These are phyloP conservation scores for Coemansia sp. DNA, from an alignment of 192 early-diverging fungal species.

Conservation along the genomic window DNA sequence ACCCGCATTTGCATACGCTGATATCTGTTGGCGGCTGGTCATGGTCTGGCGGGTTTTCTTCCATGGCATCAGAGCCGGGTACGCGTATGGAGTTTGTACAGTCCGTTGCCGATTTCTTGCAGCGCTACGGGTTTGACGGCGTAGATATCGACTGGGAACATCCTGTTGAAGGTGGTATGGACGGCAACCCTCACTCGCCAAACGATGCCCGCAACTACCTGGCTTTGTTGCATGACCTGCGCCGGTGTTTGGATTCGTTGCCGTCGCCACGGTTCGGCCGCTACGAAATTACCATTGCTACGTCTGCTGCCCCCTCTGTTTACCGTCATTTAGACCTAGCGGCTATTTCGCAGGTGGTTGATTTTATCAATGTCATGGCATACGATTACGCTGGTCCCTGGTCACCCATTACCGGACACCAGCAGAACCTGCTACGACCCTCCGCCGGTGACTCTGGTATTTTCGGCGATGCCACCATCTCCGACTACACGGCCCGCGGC, in stretches of 20 bases:
- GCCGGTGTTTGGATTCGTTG: conserved; percentile 62
- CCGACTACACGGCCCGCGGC: conserved; percentile 67
- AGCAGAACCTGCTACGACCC: conserved; percentile 76
- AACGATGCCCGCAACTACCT: conserved; percentile 83
- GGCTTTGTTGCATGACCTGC: conserved; percentile 69
- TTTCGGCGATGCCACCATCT: conserved; percentile 66
- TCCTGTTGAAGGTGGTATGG: conserved; percentile 64
- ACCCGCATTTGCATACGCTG: conserved; percentile 67
- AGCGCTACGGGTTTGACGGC: conserved; percentile 54
- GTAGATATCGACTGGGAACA: conserved; percentile 81
- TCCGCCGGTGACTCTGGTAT: conserved; percentile 62
- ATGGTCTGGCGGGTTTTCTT: conserved; percentile 70
- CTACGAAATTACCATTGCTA: conserved; percentile 69
- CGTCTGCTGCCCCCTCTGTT: conserved; percentile 62
- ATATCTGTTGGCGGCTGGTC: conserved; percentile 82
- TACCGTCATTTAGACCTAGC: conserved; percentile 63
- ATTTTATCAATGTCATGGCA: conserved; percentile 90
- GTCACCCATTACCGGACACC: conserved; percentile 74
- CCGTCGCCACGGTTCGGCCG: conserved; percentile 45
- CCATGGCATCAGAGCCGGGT: conserved; percentile 55
- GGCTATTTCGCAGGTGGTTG: conserved; percentile 65
- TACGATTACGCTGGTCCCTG: conserved; percentile 78
- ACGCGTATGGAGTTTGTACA: conserved; percentile 63
- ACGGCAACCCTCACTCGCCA: conserved; percentile 60
- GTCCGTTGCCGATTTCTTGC: conserved; percentile 51